Percentiles rank a stretch among this genome's conserved stretches.
Conservation (phyloP, 768 basidiomycete genomes). For the Amanita phalloides region DNA sequence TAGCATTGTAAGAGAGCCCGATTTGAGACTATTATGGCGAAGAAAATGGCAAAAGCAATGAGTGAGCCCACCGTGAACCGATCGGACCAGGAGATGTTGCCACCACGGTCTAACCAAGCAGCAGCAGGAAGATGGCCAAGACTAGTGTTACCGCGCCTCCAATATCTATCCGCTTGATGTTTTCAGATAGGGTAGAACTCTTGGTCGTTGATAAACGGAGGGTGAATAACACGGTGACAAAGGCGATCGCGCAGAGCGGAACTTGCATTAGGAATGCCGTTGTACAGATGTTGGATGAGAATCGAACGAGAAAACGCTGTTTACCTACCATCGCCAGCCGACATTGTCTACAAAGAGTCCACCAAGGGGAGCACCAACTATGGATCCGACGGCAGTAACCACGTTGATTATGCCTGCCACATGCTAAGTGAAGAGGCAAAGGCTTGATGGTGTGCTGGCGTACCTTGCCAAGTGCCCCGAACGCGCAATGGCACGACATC, state of each 20-base stretch:
- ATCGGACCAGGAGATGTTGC: slow-evolving; percentile 38
- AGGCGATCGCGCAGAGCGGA: slow-evolving; percentile 46
- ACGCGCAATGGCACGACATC: slow-evolving; percentile 52
- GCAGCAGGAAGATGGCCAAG: slow-evolving; percentile 46
- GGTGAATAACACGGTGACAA: slow-evolving; percentile 33
- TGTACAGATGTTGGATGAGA: background rate
- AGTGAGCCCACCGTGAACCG: slow-evolving; percentile 25
- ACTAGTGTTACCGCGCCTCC: slow-evolving; percentile 45
- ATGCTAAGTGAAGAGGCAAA: background rate
- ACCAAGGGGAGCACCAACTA: slow-evolving; percentile 52
- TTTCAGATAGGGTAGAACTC: slow-evolving; percentile 30
- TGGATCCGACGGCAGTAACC: slow-evolving; percentile 46
- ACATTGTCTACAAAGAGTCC: slow-evolving; percentile 52
- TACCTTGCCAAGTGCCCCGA: slow-evolving; percentile 62
- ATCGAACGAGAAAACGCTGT: background rate
- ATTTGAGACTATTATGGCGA: too few relatives aligned
- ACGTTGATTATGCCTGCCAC: slow-evolving; percentile 45
- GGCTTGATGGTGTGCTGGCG: background rate
- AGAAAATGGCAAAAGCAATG: slow-evolving; percentile 20
- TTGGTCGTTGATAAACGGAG: slow-evolving; percentile 39
- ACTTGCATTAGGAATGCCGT: slow-evolving; percentile 55
- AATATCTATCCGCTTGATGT: slow-evolving; percentile 52
- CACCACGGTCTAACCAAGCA: slow-evolving; percentile 47
- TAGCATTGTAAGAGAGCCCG: too few relatives aligned
- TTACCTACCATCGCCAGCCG: slow-evolving; percentile 52